Evolutionary conservation across 2,329 filamentous ascomycete genomes (phyloP).

Genomic region (Aspergillus melleus): DNA sequence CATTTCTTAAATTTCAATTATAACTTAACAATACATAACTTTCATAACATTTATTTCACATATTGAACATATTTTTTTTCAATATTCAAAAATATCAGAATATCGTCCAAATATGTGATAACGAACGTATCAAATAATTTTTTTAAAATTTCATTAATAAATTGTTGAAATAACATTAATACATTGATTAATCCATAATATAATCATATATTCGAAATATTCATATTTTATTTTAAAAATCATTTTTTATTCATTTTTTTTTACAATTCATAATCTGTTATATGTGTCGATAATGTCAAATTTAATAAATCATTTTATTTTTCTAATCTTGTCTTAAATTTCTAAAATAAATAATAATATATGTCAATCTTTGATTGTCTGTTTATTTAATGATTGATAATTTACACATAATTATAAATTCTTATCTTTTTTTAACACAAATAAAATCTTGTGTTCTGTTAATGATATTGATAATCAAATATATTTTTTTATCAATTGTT

Average conservation of each 20-base stretch:
- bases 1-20: conserved; percentile 2
- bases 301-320: conserved; percentile 13
- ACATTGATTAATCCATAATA: conserved; percentile 20
- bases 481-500: background rate
- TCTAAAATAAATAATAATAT: conserved; percentile 5
- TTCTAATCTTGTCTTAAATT: conserved; percentile 6
- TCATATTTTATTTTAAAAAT: conserved; percentile 26
- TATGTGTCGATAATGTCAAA: conserved; percentile 17
- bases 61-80: background rate
- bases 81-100: conserved; percentile 6
- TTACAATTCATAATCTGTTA: conserved; percentile 19
- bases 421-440: conserved; percentile 3
- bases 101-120: conserved; percentile 4
- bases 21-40: background rate
- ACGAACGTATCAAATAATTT: background rate
- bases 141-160: conserved; percentile 4
- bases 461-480: background rate
- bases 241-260: conserved; percentile 34
- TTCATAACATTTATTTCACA: background rate
- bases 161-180: conserved; percentile 6
- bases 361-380: conserved; percentile 7
- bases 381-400: conserved; percentile 1
- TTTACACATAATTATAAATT: background rate
- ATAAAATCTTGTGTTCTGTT: background rate
- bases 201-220: conserved; percentile 32